Evolutionary conservation across 2,329 filamentous ascomycete species (phyloP).

Genomic region (Pleomassaria siparia): DNA sequence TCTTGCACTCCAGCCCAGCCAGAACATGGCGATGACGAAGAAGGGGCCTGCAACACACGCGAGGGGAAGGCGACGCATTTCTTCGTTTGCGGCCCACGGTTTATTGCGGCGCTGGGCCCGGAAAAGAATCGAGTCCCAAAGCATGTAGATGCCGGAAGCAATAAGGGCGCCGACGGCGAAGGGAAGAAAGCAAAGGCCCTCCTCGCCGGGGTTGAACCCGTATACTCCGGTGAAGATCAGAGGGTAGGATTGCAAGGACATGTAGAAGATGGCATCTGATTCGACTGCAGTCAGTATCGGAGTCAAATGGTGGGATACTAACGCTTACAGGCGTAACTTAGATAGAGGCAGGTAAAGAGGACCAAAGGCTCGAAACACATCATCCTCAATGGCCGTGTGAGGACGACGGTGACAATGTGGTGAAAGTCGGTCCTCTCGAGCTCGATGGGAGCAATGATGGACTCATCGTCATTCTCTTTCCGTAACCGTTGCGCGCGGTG

Average conservation of each 20-base stretch:
- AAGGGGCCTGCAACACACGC: slow-evolving; percentile 70
- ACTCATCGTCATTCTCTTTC: slow-evolving; percentile 54
- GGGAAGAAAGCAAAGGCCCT: slow-evolving; percentile 69
- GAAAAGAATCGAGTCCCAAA: slow-evolving; percentile 63
- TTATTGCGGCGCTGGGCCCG: slow-evolving; percentile 52
- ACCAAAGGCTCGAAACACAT: slow-evolving; percentile 73
- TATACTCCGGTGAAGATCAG: slow-evolving; percentile 67
- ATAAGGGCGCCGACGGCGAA: slow-evolving; percentile 65
- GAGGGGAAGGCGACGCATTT: slow-evolving; percentile 70
- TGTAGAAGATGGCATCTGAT: slow-evolving; percentile 61
- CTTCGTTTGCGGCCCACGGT: slow-evolving; percentile 62
- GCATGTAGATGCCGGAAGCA: slow-evolving; percentile 62
- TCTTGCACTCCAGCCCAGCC: slow-evolving; percentile 47
- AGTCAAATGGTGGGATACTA: slow-evolving; percentile 1
- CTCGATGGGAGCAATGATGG: slow-evolving; percentile 63
- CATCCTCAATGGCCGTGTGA: slow-evolving; percentile 74
- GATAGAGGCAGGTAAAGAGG: slow-evolving; percentile 68
- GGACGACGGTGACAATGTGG: slow-evolving; percentile 67
- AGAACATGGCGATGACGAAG: slow-evolving; percentile 46
- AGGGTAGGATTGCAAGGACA: slow-evolving; percentile 75
- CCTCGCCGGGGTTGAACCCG: slow-evolving; percentile 62
- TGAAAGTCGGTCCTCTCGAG: slow-evolving; percentile 60
- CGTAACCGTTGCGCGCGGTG: slow-evolving; percentile 60
- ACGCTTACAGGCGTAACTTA: slow-evolving; percentile 59
- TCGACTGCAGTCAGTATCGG: neutral